These are phyloP conservation scores for Aspergillaceae sp. DNA, from an alignment of 2,329 filamentous ascomycete species.

Conservation along the genomic window DNA sequence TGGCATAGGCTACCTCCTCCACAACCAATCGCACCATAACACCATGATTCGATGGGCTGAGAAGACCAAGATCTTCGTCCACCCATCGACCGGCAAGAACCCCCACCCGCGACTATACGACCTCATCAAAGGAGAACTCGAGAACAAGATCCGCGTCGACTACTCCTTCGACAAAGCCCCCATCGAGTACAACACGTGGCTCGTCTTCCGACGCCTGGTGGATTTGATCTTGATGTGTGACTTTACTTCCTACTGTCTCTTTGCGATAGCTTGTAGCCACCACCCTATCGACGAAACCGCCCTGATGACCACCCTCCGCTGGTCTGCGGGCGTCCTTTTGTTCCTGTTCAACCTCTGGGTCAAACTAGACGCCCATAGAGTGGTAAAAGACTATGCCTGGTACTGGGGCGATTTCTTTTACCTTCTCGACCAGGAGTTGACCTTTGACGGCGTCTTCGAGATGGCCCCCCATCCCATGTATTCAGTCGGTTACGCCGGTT, in stretches of 20 bases:
- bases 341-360: conserved; percentile 97
- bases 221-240: conserved; percentile 98
- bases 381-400: conserved; percentile 99
- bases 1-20: conserved; percentile 83
- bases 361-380: conserved; percentile 91
- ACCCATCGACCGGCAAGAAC: conserved; percentile 71
- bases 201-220: conserved; percentile 88
- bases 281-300: conserved; percentile 64
- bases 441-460: conserved; percentile 97
- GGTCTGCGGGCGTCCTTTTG: conserved; percentile 66
- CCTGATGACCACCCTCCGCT: conserved; percentile 62
- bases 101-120: conserved; percentile 74
- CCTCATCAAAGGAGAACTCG: conserved; percentile 78
- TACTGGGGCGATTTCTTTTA: conserved; percentile 99
- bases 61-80: conserved; percentile 76
- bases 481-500: conserved; percentile 93
- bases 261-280: conserved; percentile 78
- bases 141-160: conserved; percentile 88
- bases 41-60: conserved; percentile 80
- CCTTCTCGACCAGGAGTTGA: conserved; percentile 93
- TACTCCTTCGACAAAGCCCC: conserved; percentile 90
- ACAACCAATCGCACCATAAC: conserved; percentile 81
- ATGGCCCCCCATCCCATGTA: conserved; percentile 99
- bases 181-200: conserved; percentile 98
- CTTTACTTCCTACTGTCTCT: conserved; percentile 93